phyloP scores from a whole-genome alignment of 108 stramenopile species.

The Thalassiosira profunda region DNA sequence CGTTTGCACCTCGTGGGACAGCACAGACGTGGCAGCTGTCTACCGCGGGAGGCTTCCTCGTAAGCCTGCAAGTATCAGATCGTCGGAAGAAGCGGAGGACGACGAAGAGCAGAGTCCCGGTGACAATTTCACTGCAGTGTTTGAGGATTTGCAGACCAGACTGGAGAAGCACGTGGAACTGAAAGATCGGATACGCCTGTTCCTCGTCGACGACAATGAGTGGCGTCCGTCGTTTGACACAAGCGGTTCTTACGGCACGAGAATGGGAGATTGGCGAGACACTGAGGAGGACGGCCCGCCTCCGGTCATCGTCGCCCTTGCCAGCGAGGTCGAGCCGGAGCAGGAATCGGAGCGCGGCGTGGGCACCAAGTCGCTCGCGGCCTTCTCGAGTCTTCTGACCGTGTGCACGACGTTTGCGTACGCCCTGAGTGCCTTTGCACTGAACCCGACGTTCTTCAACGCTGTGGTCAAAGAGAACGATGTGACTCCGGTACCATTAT shows the following conservation, averaged over 20 bases:
- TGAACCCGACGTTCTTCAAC: conserved; percentile 77
- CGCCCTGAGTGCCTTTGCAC: conserved; percentile 56
- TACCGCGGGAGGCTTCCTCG: conserved; percentile 59
- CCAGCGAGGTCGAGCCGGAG: conserved; percentile 57
- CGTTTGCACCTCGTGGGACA: conserved; percentile 62
- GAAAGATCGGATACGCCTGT: conserved; percentile 58
- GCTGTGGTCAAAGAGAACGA: conserved; percentile 62
- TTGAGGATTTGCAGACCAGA: conserved; percentile 50
- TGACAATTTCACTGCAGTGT: conserved; percentile 26
- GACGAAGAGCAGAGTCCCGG: neutral
- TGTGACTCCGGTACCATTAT: conserved; percentile 37
- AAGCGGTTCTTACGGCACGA: neutral
- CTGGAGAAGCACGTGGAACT: conserved; percentile 47
- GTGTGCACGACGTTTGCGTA: conserved; percentile 59
- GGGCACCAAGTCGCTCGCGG: conserved; percentile 34
- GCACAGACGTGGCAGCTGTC: conserved; percentile 63
- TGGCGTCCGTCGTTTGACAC: conserved; percentile 20
- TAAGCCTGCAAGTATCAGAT: neutral
- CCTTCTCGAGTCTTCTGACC: conserved; percentile 48
- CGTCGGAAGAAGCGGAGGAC: no score
- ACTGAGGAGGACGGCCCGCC: conserved; percentile 26
- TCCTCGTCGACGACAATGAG: conserved; percentile 73
- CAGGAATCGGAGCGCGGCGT: conserved; percentile 42
- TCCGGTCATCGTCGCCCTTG: conserved; percentile 68
- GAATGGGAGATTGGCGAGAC: neutral